Evolutionary conservation across 1,284 basidiomycete species (phyloP).

Genomic region (Ceratobasidium sp.): DNA sequence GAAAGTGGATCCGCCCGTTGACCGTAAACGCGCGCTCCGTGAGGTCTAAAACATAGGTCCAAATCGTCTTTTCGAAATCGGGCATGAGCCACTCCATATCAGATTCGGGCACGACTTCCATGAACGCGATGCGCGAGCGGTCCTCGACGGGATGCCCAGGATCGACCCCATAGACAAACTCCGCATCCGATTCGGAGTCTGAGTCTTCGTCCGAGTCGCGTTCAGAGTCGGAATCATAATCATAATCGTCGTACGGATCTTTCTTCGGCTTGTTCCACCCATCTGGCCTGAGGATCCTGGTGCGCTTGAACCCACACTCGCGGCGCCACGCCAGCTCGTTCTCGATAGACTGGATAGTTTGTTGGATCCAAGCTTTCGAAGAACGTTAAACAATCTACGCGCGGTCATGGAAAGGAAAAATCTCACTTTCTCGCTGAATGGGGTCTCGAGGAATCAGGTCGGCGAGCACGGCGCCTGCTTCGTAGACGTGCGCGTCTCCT

Average conservation of each 20-base stretch:
- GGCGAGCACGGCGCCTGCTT: not conserved
- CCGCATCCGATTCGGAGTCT: not conserved
- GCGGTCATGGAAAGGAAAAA: not conserved
- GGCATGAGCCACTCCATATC: not conserved
- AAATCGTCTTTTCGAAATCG: not conserved
- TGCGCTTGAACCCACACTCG: too few species aligned
- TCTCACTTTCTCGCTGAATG: not conserved
- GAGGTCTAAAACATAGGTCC: constrained; percentile 38
- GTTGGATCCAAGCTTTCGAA: not conserved
- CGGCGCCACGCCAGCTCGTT: constrained; percentile 1
- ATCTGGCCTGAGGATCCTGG: too few species aligned
- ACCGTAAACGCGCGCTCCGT: constrained; percentile 19
- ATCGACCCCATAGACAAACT: too few species aligned
- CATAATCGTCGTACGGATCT: not conserved
- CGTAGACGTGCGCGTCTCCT: not conserved
- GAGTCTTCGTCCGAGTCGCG: not conserved
- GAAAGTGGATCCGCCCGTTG: constrained; percentile 29
- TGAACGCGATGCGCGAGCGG: not conserved
- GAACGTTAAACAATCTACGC: too few species aligned
- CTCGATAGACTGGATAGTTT: not conserved
- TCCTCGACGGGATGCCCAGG: too few species aligned
- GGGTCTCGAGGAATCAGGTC: not conserved
- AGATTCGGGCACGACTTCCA: not conserved
- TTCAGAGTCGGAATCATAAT: not conserved
- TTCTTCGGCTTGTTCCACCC: too few species aligned